Evolutionary conservation across 495 filamentous ascomycete species (phyloP).

Genomic region (Trichoderma reesei): DNA sequence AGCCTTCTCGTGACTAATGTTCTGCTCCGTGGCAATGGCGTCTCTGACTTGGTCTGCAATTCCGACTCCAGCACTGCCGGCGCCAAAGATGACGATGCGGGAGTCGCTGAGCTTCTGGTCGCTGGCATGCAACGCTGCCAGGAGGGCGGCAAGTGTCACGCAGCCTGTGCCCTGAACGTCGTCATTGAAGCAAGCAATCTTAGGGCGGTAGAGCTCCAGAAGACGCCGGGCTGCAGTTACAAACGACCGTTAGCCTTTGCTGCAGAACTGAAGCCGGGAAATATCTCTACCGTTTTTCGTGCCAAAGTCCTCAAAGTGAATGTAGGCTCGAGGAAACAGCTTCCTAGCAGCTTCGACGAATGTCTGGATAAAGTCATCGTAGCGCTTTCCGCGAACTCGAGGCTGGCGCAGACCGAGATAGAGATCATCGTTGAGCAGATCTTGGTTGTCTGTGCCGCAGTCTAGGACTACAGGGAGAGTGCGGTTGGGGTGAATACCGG

Average conservation of each 20-base stretch:
- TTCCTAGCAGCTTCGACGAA: constrained; percentile 61
- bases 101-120: constrained; percentile 56
- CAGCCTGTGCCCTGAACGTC: constrained; percentile 87
- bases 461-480: constrained; percentile 80
- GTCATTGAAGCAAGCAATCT: constrained; percentile 83
- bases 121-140: constrained; percentile 60
- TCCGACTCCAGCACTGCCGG: constrained; percentile 78
- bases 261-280: background rate
- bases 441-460: constrained; percentile 75
- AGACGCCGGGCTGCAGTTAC: constrained; percentile 44
- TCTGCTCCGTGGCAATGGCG: constrained; percentile 59
- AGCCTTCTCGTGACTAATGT: constrained; percentile 63
- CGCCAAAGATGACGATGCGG: constrained; percentile 65
- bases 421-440: constrained; percentile 66
- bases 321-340: constrained; percentile 68
- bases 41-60: constrained; percentile 81
- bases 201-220: constrained; percentile 59
- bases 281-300: constrained; percentile 35
- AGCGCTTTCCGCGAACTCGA: constrained; percentile 59
- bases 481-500: constrained; percentile 71
- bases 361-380: constrained; percentile 66
- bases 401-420: constrained; percentile 67
- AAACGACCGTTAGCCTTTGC: background rate
- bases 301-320: constrained; percentile 69
- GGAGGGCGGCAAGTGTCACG: constrained; percentile 74